A percentile compares a stretch with the other conserved stretches of the same genome.
Evolutionary conservation across 345 rosid genomes (phyloP).

Genomic region (Aquilaria malaccensis): DNA sequence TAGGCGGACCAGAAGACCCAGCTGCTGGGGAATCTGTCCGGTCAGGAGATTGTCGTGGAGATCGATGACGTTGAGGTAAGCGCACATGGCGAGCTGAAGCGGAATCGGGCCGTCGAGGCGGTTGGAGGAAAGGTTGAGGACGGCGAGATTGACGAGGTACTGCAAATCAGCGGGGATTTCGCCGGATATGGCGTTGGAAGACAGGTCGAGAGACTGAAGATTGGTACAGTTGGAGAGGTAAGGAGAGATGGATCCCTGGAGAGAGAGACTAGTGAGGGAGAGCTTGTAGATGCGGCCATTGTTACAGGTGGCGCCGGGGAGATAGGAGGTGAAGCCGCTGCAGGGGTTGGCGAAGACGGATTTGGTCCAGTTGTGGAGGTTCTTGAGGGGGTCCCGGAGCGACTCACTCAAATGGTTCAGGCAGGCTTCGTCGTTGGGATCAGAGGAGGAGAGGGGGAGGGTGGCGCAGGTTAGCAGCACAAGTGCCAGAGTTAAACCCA

Average conservation of each 20-base stretch:
- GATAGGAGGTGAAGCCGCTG: conserved; percentile 58
- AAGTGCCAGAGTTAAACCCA: conserved; percentile 22
- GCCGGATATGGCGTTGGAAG: conserved; percentile 74
- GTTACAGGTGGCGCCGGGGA: conserved; percentile 81
- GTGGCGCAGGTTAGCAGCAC: conserved; percentile 25
- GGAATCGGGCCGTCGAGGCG: conserved; percentile 71
- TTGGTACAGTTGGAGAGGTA: conserved; percentile 77
- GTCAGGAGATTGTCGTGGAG: conserved; percentile 66
- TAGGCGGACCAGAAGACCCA: conserved; percentile 61
- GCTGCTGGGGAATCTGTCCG: conserved; percentile 63
- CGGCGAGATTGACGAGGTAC: conserved; percentile 73
- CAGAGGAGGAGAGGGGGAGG: conserved; percentile 23
- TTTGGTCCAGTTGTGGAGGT: conserved; percentile 82
- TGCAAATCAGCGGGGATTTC: conserved; percentile 70
- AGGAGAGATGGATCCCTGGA: conserved; percentile 80
- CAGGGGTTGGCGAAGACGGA: conserved; percentile 59
- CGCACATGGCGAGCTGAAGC: conserved; percentile 61
- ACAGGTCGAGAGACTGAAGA: conserved; percentile 87
- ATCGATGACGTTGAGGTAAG: conserved; percentile 87
- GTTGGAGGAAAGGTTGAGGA: conserved; percentile 88
- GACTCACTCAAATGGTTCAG: conserved; percentile 40
- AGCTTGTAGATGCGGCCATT: conserved; percentile 93
- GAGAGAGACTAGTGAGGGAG: conserved; percentile 62
- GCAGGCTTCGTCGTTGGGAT: conserved; percentile 70
- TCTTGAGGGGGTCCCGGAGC: conserved; percentile 57